These are phyloP conservation scores for Quercus agrifolia DNA, from an alignment of 306 rosid genomes.

Conservation along the genomic window DNA sequence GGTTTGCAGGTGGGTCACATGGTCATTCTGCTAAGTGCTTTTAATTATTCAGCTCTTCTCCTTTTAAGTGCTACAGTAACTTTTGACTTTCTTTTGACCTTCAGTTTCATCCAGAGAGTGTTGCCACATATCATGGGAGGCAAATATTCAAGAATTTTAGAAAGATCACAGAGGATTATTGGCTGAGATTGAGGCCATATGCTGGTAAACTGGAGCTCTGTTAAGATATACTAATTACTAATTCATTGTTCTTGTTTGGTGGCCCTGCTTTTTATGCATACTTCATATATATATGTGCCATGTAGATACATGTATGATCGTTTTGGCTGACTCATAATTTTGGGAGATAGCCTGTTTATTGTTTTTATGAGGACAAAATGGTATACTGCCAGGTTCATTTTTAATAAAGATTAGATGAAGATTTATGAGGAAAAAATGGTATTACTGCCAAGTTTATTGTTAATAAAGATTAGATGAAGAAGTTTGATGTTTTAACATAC, in stretches of 20 bases:
- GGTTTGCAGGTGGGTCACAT: conserved; percentile 81
- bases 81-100: conserved; percentile 34
- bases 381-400: too few relatives aligned
- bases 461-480: too few relatives aligned
- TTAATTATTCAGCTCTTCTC: conserved; percentile 9
- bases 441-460: too few relatives aligned
- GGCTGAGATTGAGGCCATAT: conserved; percentile 59
- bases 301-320: neutral
- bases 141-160: conserved; percentile 85
- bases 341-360: neutral
- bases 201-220: conserved; percentile 57
- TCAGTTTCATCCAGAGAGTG: conserved; percentile 99
- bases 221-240: neutral
- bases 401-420: too few relatives aligned
- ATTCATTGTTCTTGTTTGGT: conserved; percentile 10
- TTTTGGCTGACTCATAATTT: neutral
- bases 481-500: too few relatives aligned
- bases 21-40: conserved; percentile 19
- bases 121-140: conserved; percentile 83
- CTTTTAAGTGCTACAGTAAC: neutral
- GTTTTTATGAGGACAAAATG: neutral
- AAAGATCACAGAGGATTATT: conserved; percentile 72
- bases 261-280: neutral
- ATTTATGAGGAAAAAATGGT: neutral
- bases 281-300: too few relatives aligned